Conservation (phyloP, 225 moss, liverwort and hornwort species). For the Rhytidiadelphus loreus region DNA sequence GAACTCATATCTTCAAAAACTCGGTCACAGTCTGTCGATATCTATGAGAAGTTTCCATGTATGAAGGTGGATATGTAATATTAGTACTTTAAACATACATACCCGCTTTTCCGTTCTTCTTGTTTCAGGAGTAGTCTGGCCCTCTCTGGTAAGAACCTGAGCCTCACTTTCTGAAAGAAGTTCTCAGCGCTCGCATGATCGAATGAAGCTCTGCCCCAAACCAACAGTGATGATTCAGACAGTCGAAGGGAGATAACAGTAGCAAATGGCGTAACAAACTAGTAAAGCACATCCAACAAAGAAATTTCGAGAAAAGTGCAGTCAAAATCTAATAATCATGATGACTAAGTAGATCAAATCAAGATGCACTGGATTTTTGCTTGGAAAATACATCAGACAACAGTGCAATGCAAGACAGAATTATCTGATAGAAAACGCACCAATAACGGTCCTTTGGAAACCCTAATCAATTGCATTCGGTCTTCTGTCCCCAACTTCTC, state of each 20-base stretch:
- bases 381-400: not conserved
- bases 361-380: not conserved
- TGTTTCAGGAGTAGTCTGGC: slow-evolving; percentile 50
- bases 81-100: not conserved
- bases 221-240: not conserved
- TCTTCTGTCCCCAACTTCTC: slow-evolving; percentile 60
- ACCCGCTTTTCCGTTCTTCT: slow-evolving; percentile 88
- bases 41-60: not conserved
- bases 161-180: slow-evolving; percentile 65
- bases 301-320: not conserved
- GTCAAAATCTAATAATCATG: not conserved
- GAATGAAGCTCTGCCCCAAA: slow-evolving; percentile 56
- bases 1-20: not conserved
- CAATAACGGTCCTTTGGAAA: slow-evolving; percentile 44
- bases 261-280: not conserved
- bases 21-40: not conserved
- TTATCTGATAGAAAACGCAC: slow-evolving; percentile 14
- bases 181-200: slow-evolving; percentile 70
- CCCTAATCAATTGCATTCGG: slow-evolving; percentile 50
- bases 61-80: not conserved
- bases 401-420: not conserved
- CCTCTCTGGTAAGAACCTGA: slow-evolving; percentile 65
- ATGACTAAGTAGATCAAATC: not conserved
- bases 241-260: not conserved
- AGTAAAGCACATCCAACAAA: not conserved